These are phyloP conservation scores for Hsuehochloa calcarea DNA, from an alignment of 176 grass and related monocot genomes.

Conservation along the genomic window DNA sequence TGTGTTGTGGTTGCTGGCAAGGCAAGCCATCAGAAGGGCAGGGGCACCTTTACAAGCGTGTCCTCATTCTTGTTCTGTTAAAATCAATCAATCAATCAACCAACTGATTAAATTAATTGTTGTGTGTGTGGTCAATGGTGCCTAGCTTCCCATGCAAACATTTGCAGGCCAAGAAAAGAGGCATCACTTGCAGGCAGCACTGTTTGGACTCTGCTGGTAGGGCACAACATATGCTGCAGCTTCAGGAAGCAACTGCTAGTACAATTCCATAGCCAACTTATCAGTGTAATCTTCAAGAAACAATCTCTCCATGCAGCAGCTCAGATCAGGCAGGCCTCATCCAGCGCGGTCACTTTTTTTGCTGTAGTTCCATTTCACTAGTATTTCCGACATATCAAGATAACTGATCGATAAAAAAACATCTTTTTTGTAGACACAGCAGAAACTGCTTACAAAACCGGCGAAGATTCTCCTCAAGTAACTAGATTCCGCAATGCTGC, in stretches of 20 bases:
- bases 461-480: neutral
- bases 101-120: neutral
- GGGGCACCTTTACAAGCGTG: neutral
- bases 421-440: neutral
- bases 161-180: neutral
- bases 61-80: neutral
- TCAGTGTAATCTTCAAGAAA: neutral
- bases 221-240: neutral
- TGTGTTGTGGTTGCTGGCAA: slow-evolving; percentile 45
- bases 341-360: neutral
- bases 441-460: neutral
- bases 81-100: neutral
- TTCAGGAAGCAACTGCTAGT: neutral
- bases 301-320: neutral
- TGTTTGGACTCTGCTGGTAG: neutral
- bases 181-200: neutral
- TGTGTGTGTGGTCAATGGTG: neutral
- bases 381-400: neutral
- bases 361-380: neutral
- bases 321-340: neutral
- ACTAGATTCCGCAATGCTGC: neutral
- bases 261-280: neutral
- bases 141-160: neutral
- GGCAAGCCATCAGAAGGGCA: slow-evolving; percentile 50
- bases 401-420: neutral